phyloP scores from a whole-genome alignment of 306 rosid genomes.

The Cicer pinnatifidum region DNA sequence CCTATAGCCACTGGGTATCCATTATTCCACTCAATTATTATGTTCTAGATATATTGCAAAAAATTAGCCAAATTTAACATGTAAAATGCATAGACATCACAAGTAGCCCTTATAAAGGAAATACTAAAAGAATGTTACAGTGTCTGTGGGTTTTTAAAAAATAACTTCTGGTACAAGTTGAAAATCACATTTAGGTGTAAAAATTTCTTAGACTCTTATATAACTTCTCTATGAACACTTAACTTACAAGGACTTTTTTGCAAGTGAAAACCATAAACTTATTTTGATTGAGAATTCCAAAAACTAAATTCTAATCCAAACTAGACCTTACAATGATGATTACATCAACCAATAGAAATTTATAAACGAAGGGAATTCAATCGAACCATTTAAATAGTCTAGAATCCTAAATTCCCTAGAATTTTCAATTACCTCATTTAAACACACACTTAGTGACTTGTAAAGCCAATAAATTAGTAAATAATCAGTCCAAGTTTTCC shows the following conservation, averaged over 20 bases:
- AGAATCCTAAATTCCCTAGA: background rate
- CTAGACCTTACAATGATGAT: background rate
- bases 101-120: background rate
- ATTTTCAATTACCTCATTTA: background rate
- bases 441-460: background rate
- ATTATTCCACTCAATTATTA: constrained; percentile 16
- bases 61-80: background rate
- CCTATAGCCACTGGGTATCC: constrained; percentile 14
- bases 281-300: background rate
- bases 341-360: constrained; percentile 10
- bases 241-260: background rate
- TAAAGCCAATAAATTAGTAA: constrained; percentile 23
- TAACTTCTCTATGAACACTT: background rate
- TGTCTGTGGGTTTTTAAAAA: background rate
- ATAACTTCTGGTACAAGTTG: background rate
- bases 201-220: background rate
- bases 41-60: constrained; percentile 4
- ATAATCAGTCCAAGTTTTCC: background rate
- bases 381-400: background rate
- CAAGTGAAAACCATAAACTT: background rate
- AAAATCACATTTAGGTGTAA: background rate
- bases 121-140: background rate
- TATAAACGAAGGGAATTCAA: background rate
- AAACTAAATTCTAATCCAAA: background rate
- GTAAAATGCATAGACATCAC: background rate